Base-by-base conservation (phyloP, 306 rosid species). In the Rubus parviflorus region DNA sequence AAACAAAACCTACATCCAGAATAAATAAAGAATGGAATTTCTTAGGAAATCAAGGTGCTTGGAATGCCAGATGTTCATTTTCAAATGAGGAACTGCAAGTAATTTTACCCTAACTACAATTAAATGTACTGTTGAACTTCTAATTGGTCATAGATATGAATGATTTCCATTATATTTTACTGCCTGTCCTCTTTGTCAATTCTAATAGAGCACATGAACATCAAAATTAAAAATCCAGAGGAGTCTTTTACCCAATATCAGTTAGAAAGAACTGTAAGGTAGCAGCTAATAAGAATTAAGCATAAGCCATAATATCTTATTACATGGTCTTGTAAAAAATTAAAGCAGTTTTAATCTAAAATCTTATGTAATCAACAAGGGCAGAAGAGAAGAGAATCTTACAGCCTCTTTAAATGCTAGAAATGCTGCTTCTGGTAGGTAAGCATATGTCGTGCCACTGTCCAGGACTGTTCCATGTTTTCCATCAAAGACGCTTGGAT, bases 391-490 rank as follows among this genome's bases (percentile, higher is more conserved):
- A 78, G 60, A 54, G 68, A 70, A 78, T 83, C 99, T 92, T 92
- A 96, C 99, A 65, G 94, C 91, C 67, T 83, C 84, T 81, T 96
- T 91, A 79, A 96, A 91, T 56, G 94, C 94, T 13, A 79, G 52
- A 86, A 91, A 96, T 16, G 84, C 99, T 48, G 76, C 79, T 67
- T 86, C 89, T 43, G 99, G 99, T 46, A 96, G 87, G 89, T 92
- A 96, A 63, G 96, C 92, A 79, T 96, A 96, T 15, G 99, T 96
- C 67, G 99, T 96, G 62, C 99, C 99, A 66, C 99, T 96, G 82
- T 96, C 99, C 86, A 96, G 77, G 78, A 96, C 86, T 46, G 97
- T 86, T 76, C 99, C 99, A 75, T 88, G 90, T 77, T 84, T 92
- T 70, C 91, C 89, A 63, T 96, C 92, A 82, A 96, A 96, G 68